Conservation (phyloP, 768 basidiomycete genomes). For the Fomitopsis pulvina region DNA sequence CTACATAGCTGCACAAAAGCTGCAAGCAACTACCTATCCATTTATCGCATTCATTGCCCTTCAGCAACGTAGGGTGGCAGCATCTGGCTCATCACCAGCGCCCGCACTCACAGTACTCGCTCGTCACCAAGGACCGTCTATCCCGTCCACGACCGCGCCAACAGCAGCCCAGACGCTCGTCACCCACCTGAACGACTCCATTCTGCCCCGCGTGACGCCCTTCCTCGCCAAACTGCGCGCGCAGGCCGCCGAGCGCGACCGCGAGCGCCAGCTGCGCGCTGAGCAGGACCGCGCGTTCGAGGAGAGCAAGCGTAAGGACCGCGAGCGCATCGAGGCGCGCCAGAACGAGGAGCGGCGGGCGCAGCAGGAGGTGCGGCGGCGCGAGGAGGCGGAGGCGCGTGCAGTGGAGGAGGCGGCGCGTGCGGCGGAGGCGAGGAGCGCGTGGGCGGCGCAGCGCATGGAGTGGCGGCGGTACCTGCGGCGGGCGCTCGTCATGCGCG, state of each 20-base stretch:
- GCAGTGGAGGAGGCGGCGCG: conserved; percentile 29
- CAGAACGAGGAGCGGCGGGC: conserved; percentile 43
- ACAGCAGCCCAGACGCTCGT: conserved; percentile 62
- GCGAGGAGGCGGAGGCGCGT: conserved; percentile 30
- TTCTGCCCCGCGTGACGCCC: conserved; percentile 77
- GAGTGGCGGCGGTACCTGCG: conserved; percentile 59
- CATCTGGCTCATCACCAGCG: conserved; percentile 28
- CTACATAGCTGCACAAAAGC: conserved; percentile 55
- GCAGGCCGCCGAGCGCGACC: conserved; percentile 40
- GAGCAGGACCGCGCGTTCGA: conserved; percentile 80
- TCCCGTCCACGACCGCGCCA: conserved; percentile 36
- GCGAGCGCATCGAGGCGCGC: conserved; percentile 54
- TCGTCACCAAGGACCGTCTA: conserved; percentile 67
- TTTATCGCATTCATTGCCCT: conserved; percentile 89
- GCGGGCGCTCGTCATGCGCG: conserved; percentile 36
- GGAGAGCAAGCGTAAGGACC: conserved; percentile 58
- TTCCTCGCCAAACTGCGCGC: conserved; percentile 61
- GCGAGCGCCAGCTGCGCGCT: conserved; percentile 48
- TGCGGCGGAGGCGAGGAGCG: conserved; percentile 19
- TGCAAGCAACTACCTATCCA: conserved; percentile 87
- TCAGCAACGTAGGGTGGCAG: conserved; percentile 55
- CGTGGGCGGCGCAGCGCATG: conserved; percentile 26
- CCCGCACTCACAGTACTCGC: conserved; percentile 77
- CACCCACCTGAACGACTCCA: conserved; percentile 58
- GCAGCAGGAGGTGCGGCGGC: conserved; percentile 31